Percentiles rank a stretch among this genome's conserved stretches.
phyloP scores from a whole-genome alignment of 2,329 filamentous ascomycete genomes.

The Phyllosticta citribraziliensis region DNA sequence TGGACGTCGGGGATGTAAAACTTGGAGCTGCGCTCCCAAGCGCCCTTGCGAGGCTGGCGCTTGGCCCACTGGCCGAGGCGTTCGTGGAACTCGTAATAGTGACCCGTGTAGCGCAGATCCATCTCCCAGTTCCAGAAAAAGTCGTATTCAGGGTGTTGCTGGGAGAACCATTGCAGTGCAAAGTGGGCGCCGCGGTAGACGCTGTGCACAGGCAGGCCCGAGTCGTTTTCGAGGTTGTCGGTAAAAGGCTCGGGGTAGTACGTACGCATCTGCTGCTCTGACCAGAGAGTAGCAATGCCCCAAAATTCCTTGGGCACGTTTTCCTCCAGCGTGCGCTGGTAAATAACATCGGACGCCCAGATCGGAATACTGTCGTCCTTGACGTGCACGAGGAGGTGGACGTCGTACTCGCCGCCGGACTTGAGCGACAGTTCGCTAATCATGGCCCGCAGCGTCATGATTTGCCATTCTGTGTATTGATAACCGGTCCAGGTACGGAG shows the following conservation, averaged over 20 bases:
- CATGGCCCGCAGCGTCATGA: conserved; percentile 71
- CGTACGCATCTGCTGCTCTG: conserved; percentile 82
- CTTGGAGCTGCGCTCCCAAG: conserved; percentile 65
- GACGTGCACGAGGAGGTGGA: conserved; percentile 77
- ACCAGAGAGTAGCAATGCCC: conserved; percentile 85
- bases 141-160: conserved; percentile 42
- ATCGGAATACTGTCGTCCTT: conserved; percentile 67
- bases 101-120: conserved; percentile 69
- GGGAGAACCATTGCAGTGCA: conserved; percentile 42
- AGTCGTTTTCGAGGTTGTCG: conserved; percentile 49
- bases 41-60: conserved; percentile 58
- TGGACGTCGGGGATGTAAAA: conserved; percentile 64
- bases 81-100: conserved; percentile 72
- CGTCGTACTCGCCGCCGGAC: conserved; percentile 77
- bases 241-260: conserved; percentile 84
- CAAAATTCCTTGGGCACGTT: conserved; percentile 75
- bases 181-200: conserved; percentile 62
- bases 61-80: conserved; percentile 54
- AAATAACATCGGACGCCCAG: conserved; percentile 65
- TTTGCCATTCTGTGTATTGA: conserved; percentile 66
- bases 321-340: conserved; percentile 55
- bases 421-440: conserved; percentile 73
- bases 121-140: conserved; percentile 81
- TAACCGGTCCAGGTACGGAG: conserved; percentile 79
- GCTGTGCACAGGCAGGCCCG: conserved; percentile 61